Evolutionary conservation across 2,329 filamentous ascomycete genomes (phyloP), one percentile per base, ranked within the genome.

Genomic region (Neofusicoccum parvum): DNA sequence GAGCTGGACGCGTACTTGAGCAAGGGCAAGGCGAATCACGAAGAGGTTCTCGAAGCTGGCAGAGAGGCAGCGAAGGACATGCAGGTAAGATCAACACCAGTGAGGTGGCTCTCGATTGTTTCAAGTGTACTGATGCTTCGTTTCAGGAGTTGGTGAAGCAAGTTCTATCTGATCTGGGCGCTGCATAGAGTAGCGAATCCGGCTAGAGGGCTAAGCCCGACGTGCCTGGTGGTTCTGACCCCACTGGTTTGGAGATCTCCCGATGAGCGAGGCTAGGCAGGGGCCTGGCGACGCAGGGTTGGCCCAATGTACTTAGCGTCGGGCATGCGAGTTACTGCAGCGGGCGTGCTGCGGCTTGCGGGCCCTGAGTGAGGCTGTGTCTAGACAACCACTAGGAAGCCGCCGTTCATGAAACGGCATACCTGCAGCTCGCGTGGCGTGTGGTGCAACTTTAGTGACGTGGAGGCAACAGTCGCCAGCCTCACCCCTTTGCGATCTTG

Each of bases 31-130:
- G 87, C 88, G 12, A 86, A 84, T 73, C 88, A 90, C 72, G 83
- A 86, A 70, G 88, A 90, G 74, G 88, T 90, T 27, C 76, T 90
- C 53, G 86, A 89, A 70, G 84, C 86, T 23, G 87, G 87, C 34
- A 79, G 79, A 64, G 79, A 82, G 69, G 87, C 88, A 17, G 87
- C 88, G 34, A 79, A 83, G 65, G 86, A 88, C 71, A 87, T 90
- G 83, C 86, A 89, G 79, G 83, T 83, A 75, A 49, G 68, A 53
- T 4, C 27, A 7, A 23, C 7, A 23, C 23, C 27, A 27, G 46
- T 46, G 39, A 37, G 46, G 32, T 65, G 56, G 46, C 37, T 17
- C 23, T 43, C 37, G 11, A 53, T 43, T 45, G 45, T 37, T 65
- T 43, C 43, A 46, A 17, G 17, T 41, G 46, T 60, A 39, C 64